Evolutionary conservation across 2,329 filamentous ascomycete genomes (phyloP), one percentile per base, ranked within the genome.

Genomic region (Tympanopsis confertula): DNA sequence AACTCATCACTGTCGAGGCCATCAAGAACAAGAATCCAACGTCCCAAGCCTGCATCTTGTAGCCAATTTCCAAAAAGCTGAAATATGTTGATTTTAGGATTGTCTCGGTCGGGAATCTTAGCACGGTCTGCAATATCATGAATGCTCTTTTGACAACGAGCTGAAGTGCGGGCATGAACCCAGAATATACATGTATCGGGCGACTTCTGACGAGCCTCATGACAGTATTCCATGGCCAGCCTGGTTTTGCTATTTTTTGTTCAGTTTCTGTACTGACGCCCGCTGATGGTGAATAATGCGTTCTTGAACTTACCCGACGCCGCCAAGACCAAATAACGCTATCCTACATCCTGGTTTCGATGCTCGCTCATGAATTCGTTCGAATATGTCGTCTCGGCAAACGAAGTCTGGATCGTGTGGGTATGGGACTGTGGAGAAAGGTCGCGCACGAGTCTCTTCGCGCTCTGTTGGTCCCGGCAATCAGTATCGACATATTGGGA

Each of bases 131-230:
- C 54, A 43, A 63, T 53, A n/a, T 56, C 48, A 37, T 44, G 48
- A 41, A 50, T 58, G 20, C 50, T 49, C 39, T 58, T 47, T 41
- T 61, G 50, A 35, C 59, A 57, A 5, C 55, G 47, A 26, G 49
- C 44, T 1, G 43, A 42, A 36, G 52, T 56, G 37, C 50, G 54
- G 2, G 55, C 53, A 41, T 62, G 46, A 4, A 62, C 45, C 59
- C 53, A 65, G 39, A 61, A 61, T 20, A 62, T 44, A 45, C 46
- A 56, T 13, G 46, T 54, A n/a, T 48, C 20, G 0, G 50, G 47
- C 18, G 43, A 51, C 17, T 37, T 38, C 0, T 51, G 42, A 40
- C 44, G 45, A n/a, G 47, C 41, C 35, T 42, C 44, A 39, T 62
- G 51, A 1, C 50, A 48, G 36, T 60, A 61, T 47, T 61, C 46